phyloP scores from a whole-genome alignment of 306 rosid genomes.

The Astragalus glycyphyllos region DNA sequence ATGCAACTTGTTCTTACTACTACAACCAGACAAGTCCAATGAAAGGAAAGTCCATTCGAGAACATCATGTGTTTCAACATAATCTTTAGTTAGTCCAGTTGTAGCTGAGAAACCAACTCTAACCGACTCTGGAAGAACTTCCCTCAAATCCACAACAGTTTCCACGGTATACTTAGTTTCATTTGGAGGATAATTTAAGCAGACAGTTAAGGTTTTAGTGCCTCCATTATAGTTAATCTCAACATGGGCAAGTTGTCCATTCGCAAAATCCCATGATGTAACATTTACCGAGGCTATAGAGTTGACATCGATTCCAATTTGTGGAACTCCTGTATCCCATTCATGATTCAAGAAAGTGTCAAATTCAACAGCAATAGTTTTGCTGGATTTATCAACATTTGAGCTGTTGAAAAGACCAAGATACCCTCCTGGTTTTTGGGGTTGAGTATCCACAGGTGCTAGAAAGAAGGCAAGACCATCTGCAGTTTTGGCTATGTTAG shows the following conservation, averaged over 20 bases:
- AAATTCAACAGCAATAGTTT: neutral
- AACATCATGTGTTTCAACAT: neutral
- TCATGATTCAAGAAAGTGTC: neutral
- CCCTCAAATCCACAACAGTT: no score
- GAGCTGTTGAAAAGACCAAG: neutral
- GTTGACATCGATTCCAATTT: constrained; percentile 5
- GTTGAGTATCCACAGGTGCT: neutral
- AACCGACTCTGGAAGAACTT: no score
- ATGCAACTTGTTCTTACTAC: no score
- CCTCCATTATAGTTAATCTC: neutral
- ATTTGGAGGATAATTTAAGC: neutral
- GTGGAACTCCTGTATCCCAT: neutral
- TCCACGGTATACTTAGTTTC: no score
- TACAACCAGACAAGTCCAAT: no score
- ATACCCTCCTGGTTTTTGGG: neutral
- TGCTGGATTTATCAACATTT: neutral
- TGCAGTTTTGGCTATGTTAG: neutral
- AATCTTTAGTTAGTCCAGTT: neutral
- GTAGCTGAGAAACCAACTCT: no score
- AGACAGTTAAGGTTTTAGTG: neutral
- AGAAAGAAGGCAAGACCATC: neutral
- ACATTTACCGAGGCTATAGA: neutral
- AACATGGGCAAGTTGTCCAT: neutral
- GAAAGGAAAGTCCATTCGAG: neutral
- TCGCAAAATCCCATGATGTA: neutral